These are phyloP conservation scores for Annulohypoxylon stygium DNA, from an alignment of 495 filamentous ascomycete species.

Conservation along the genomic window DNA sequence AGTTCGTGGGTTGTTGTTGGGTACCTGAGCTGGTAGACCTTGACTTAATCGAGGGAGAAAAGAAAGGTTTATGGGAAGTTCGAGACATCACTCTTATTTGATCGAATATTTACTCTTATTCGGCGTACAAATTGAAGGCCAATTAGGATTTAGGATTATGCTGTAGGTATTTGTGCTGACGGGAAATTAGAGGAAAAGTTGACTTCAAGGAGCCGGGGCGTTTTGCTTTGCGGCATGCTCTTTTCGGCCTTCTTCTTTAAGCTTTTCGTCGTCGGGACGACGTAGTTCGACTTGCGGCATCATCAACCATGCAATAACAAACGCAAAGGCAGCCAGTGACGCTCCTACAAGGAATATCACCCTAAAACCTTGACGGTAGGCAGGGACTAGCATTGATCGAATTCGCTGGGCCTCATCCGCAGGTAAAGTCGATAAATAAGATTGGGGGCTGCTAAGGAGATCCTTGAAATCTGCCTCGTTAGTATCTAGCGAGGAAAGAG, in stretches of 20 bases:
- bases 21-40: conserved; percentile 22
- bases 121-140: not conserved
- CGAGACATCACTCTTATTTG: conserved; percentile 27
- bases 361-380: conserved; percentile 63
- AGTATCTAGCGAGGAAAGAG: conserved; percentile 51
- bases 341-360: conserved; percentile 66
- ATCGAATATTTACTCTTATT: not conserved
- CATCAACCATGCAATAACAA: conserved; percentile 58
- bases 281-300: conserved; percentile 64
- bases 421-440: conserved; percentile 52
- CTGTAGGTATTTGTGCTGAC: not conserved
- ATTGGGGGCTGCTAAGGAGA: conserved; percentile 47
- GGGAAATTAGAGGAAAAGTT: not conserved
- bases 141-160: not conserved
- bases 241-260: conserved; percentile 61
- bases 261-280: conserved; percentile 60
- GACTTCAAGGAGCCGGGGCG: conserved; percentile 12
- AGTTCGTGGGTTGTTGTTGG: conserved; percentile 26
- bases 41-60: conserved; percentile 12
- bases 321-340: conserved; percentile 60
- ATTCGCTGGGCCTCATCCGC: conserved; percentile 53
- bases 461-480: conserved; percentile 46
- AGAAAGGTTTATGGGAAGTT: conserved; percentile 18
- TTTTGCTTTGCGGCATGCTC: conserved; percentile 32
- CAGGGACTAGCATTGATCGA: conserved; percentile 58